A percentile compares a stretch with the other conserved stretches of the same genome.
Evolutionary conservation across 805 yeast genomes (phyloP).

Genomic region (Candida manassasensis): DNA sequence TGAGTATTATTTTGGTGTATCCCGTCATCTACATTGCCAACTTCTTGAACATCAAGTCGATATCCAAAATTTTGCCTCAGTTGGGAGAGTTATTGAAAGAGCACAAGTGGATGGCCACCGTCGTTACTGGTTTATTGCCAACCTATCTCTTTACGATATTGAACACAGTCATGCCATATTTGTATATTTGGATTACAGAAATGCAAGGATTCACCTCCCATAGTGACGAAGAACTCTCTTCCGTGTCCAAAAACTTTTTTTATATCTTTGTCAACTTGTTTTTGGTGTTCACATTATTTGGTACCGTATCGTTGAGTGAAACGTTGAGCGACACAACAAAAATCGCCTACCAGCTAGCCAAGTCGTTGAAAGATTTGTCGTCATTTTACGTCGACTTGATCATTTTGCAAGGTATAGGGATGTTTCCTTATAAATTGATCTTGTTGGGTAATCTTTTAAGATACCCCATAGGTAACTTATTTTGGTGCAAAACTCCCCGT

Average conservation of each 20-base stretch:
- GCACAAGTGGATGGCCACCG: conserved; percentile 66
- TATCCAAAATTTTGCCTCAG: conserved; percentile 76
- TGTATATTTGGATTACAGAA: conserved; percentile 77
- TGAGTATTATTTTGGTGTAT: conserved; percentile 68
- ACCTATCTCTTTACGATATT: conserved; percentile 84
- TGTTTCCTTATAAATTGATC: conserved; percentile 84
- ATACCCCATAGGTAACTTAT: conserved; percentile 50
- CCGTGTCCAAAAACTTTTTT: conserved; percentile 89
- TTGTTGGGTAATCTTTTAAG: conserved; percentile 73
- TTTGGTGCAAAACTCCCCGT: conserved; percentile 78
- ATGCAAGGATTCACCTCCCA: conserved; percentile 87
- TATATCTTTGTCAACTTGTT: conserved; percentile 92
- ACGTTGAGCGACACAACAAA: conserved; percentile 83
- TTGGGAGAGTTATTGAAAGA: conserved; percentile 63
- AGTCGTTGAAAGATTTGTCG: conserved; percentile 72
- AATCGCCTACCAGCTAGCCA: conserved; percentile 81
- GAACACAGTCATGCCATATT: conserved; percentile 77
- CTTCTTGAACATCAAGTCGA: conserved; percentile 71
- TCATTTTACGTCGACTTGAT: conserved; percentile 86
- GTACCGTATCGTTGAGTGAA: conserved; percentile 74
- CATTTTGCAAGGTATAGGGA: conserved; percentile 77
- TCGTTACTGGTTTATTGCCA: conserved; percentile 86
- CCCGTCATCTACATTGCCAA: conserved; percentile 87
- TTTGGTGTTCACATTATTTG: conserved; percentile 88
- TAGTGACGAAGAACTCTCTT: conserved; percentile 87